Base-by-base conservation (phyloP, 2,329 filamentous ascomycete genomes). In the Ceratocystis colombiana region DNA sequence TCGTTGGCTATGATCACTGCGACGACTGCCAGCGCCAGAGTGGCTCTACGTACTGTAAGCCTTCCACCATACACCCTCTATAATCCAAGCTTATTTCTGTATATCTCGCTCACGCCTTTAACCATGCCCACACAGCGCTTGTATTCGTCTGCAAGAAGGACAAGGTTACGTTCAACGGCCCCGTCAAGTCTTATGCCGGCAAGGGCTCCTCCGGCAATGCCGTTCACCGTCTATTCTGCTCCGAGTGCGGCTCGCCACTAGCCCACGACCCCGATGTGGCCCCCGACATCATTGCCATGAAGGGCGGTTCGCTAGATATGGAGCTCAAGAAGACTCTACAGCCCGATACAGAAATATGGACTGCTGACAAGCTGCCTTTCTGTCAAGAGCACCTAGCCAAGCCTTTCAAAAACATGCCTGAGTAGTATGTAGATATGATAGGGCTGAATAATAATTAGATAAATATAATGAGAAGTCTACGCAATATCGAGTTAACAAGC, bases 11-110 rank as follows among this genome's bases (percentile, higher is more conserved):
- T 74, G 87, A 88, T 73, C 85, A 88, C 78, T 88, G 85, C 72
- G 85, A 88, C 72, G 85, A 88, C 76, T 88, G 85, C 80, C 85
- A 88, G 76, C 84, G 85, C 72, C 85, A 88, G 76, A 82, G 76
- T 63, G 85, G 85, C 70, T 87, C 84, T 20, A 87, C 85, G 67
- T 88, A 88, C 75, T 88, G 83, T 85, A 75, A 69, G 81, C 73
- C 10, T 61, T 22, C 62, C 22, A 55, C n/a, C 28, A 20, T n/a
- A 33, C 28, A 28, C 28, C 37, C 10, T 41, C 37, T 41, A 41
- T 41, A 41, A 15, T 5, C 10, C 37, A 41, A 41, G 37, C 37
- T 15, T 41, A n/a, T 28, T 7, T 25, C 46, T n/a, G 45, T 25
- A 12, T 30, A 37, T n/a, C 17, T 7, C 15, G 8, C n/a, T 53